Percentiles rank a stretch among this genome's conserved stretches.
These are phyloP conservation scores for Solanum medicagineum DNA, from an alignment of 257 asterid genomes.

Conservation along the genomic window DNA sequence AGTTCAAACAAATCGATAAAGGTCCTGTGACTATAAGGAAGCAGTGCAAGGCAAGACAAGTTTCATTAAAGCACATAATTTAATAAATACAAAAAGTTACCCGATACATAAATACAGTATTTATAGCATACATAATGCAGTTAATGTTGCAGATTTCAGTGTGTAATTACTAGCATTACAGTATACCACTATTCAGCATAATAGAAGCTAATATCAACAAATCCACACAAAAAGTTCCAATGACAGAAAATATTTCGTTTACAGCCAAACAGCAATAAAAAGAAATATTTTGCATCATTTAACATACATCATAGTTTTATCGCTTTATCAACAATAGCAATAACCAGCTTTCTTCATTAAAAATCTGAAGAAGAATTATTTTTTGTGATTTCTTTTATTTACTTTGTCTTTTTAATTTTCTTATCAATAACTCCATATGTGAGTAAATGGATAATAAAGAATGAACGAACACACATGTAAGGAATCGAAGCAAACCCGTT, in stretches of 20 bases:
- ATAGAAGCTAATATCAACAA: neutral
- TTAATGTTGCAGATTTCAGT: neutral
- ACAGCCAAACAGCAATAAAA: neutral
- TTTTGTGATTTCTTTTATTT: neutral
- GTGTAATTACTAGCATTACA: neutral
- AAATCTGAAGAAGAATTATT: neutral
- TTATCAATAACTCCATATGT: neutral
- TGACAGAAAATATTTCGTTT: neutral
- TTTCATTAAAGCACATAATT: neutral
- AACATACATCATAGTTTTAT: neutral
- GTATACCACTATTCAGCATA: neutral
- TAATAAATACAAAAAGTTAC: neutral
- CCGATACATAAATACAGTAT: neutral
- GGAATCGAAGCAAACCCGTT: neutral
- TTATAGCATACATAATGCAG: neutral
- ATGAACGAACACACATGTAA: neutral
- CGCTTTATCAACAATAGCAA: neutral
- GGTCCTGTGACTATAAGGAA: neutral
- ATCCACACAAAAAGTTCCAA: neutral
- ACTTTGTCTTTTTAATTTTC: neutral
- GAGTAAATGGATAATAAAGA: neutral
- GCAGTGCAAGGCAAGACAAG: neutral
- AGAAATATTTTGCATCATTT: neutral
- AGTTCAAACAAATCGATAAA: neutral
- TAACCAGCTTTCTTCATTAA: neutral